These are phyloP conservation scores for Colletotrichum tofieldiae DNA, from an alignment of 2,329 filamentous ascomycete genomes.

Conservation along the genomic window DNA sequence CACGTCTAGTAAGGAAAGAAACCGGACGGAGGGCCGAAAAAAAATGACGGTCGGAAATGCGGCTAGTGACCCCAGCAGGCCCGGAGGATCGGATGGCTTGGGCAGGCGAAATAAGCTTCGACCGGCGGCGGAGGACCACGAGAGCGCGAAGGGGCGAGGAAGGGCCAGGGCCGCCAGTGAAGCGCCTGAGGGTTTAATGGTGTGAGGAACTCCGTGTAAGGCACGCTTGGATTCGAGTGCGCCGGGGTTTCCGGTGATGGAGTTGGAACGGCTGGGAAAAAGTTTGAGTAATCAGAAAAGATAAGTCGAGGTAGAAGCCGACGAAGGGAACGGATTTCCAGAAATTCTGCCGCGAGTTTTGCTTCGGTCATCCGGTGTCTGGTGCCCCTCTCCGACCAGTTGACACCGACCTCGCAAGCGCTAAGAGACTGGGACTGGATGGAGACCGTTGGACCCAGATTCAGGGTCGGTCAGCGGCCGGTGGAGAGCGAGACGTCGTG, in stretches of 20 bases:
- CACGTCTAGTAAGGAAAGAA: conserved; percentile 13
- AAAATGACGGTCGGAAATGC: conserved; percentile 12
- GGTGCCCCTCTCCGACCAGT: conserved; percentile 36
- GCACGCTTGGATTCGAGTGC: conserved; percentile 2
- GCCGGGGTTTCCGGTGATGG: background rate
- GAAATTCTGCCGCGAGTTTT: conserved; percentile 39
- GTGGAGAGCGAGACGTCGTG: conserved; percentile 31
- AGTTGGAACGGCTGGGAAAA: background rate
- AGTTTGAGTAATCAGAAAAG: background rate
- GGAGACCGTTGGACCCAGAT: conserved; percentile 30
- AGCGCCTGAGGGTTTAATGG: background rate
- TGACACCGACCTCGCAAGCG: conserved; percentile 39
- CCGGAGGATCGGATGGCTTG: conserved; percentile 37
- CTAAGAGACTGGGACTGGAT: conserved; percentile 31
- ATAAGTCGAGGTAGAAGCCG: background rate
- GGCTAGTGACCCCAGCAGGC: conserved; percentile 21
- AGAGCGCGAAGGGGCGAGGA: conserved; percentile 32
- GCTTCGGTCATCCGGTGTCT: conserved; percentile 37
- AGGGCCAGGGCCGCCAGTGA: conserved; percentile 7
- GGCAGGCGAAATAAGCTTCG: conserved; percentile 35
- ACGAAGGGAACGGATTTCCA: conserved; percentile 25
- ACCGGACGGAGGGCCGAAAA: conserved; percentile 29
- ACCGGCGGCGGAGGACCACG: conserved; percentile 29
- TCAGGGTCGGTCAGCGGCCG: conserved; percentile 16
- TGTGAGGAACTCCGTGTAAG: background rate